Conservation (phyloP, 2,329 filamentous ascomycete species). For the Aspergillus calidoustus region DNA sequence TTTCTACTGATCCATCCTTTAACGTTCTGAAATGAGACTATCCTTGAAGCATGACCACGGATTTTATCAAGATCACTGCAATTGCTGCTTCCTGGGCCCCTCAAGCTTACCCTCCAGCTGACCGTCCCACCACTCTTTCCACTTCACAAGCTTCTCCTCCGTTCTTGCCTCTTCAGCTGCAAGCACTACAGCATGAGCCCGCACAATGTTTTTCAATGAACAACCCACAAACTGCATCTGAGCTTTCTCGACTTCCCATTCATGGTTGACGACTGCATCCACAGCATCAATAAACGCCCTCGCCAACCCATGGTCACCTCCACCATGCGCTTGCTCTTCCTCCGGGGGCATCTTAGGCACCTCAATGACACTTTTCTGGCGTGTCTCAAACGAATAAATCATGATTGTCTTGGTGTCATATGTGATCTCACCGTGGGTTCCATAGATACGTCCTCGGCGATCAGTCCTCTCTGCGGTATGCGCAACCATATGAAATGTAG, state of each 20-base stretch:
- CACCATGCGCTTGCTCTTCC: conserved; percentile 68
- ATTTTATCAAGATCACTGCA: not conserved
- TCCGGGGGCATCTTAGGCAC: conserved; percentile 63
- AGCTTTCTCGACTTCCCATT: conserved; percentile 68
- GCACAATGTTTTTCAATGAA: conserved; percentile 82
- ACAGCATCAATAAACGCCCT: conserved; percentile 83
- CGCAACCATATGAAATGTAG: conserved; percentile 91
- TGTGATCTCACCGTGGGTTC: conserved; percentile 80
- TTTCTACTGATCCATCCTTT: not conserved
- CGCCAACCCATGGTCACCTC: conserved; percentile 79
- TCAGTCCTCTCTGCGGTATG: conserved; percentile 87
- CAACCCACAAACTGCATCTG: conserved; percentile 80
- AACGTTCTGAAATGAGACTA: not conserved
- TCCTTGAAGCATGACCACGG: not conserved
- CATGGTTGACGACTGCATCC: conserved; percentile 73
- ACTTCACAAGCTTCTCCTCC: conserved; percentile 72
- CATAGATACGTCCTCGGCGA: conserved; percentile 83
- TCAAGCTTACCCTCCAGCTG: conserved; percentile 62
- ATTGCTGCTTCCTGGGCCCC: not conserved
- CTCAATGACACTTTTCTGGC: conserved; percentile 57
- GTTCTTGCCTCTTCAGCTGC: conserved; percentile 85
- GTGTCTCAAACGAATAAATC: conserved; percentile 72
- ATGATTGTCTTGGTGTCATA: conserved; percentile 81
- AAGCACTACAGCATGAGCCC: conserved; percentile 91
- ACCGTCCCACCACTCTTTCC: conserved; percentile 74